phyloP scores from a whole-genome alignment of 257 asterid genomes.

The Penstemon davidsonii region DNA sequence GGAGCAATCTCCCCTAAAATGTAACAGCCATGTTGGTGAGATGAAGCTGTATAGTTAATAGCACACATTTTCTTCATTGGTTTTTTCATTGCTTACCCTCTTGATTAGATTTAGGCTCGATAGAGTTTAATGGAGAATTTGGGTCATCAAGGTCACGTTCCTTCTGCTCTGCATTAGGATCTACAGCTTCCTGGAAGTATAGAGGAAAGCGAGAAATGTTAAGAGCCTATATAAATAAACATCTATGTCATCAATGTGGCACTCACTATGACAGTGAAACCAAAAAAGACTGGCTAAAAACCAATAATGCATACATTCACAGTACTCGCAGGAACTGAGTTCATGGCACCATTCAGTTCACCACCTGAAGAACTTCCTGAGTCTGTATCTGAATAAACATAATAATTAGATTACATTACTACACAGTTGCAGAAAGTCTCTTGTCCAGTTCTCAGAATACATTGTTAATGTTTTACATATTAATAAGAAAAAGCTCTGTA shows the following conservation, averaged over 20 bases:
- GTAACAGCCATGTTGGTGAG: constrained; percentile 60
- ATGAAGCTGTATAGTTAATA: constrained; percentile 53
- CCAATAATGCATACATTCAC: constrained; percentile 37
- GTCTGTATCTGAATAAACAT: constrained; percentile 49
- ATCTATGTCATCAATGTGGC: not conserved
- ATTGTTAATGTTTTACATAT: not conserved
- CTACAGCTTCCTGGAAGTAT: constrained; percentile 40
- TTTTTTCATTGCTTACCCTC: constrained; percentile 70
- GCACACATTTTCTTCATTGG: constrained; percentile 51
- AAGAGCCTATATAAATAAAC: not conserved
- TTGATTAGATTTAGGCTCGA: constrained; percentile 40
- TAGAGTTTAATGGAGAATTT: constrained; percentile 34
- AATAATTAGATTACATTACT: constrained; percentile 2
- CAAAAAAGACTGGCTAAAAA: constrained; percentile 7
- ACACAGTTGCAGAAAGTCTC: not conserved
- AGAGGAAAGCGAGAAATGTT: constrained; percentile 22
- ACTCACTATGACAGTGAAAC: not conserved
- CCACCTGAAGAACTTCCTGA: constrained; percentile 49
- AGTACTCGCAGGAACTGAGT: constrained; percentile 32
- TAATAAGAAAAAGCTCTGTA: not conserved
- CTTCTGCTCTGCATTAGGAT: constrained; percentile 38
- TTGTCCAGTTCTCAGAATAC: not conserved
- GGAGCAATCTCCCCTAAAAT: constrained; percentile 72
- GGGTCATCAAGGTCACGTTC: constrained; percentile 27
- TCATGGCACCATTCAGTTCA: constrained; percentile 44